These are phyloP conservation scores for Pistacia integerrima DNA, from an alignment of 345 rosid genomes.

Conservation along the genomic window DNA sequence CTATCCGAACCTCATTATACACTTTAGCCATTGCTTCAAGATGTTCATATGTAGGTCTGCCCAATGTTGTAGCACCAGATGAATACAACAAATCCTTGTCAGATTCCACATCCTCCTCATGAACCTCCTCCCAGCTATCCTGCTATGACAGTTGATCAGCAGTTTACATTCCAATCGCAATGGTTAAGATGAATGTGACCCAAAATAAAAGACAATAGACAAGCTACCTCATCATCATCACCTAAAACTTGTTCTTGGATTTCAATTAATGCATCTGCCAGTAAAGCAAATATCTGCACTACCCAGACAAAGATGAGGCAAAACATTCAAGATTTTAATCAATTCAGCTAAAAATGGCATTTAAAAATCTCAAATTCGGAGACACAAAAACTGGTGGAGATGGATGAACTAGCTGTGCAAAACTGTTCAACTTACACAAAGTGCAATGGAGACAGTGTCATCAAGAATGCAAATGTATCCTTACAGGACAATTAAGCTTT, in stretches of 20 bases:
- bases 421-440: not conserved
- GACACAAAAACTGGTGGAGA: constrained; percentile 1
- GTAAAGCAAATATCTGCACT: constrained; percentile 71
- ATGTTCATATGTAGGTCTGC: constrained; percentile 68
- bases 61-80: constrained; percentile 42
- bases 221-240: constrained; percentile 65
- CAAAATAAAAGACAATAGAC: constrained; percentile 15
- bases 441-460: not conserved
- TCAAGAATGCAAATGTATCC: not conserved
- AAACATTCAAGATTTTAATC: not conserved
- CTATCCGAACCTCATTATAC: constrained; percentile 52
- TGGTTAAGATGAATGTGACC: constrained; percentile 2
- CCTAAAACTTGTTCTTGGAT: constrained; percentile 71
- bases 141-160: constrained; percentile 23
- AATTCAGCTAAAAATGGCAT: constrained; percentile 2
- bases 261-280: constrained; percentile 80
- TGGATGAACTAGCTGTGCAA: not conserved
- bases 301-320: not conserved
- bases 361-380: not conserved
- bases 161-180: constrained; percentile 4
- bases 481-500: not conserved
- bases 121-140: constrained; percentile 89
- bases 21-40: constrained; percentile 81
- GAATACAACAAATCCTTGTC: constrained; percentile 51
- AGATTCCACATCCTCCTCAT: constrained; percentile 51